These are phyloP conservation scores for Cutaneotrichosporon daszewskae DNA, from an alignment of 1,284 basidiomycete genomes.

Conservation along the genomic window DNA sequence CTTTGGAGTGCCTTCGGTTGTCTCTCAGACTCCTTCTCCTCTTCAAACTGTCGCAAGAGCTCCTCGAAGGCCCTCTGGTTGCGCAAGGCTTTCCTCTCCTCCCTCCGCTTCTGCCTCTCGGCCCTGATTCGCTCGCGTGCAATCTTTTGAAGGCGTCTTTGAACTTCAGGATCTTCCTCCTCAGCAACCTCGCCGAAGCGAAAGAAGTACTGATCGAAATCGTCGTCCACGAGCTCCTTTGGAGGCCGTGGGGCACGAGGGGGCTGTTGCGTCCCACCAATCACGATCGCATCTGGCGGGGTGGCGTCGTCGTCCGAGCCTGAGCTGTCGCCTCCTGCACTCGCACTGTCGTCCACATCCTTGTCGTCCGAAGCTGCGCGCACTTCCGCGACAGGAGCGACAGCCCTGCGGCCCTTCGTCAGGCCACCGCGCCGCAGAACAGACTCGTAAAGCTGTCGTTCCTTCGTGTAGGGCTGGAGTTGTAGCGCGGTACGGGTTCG, in stretches of 20 bases:
- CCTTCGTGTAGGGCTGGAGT: conserved; percentile 45
- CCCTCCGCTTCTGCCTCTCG: conserved; percentile 25
- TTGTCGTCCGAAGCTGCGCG: conserved; percentile 15
- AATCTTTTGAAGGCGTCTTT: conserved; percentile 26
- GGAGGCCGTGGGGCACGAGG: conserved; percentile 2
- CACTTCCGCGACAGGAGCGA: conserved; percentile 9
- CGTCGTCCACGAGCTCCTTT: conserved; percentile 24
- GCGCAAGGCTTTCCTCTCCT: conserved; percentile 20
- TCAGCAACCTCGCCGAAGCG: conserved; percentile 28
- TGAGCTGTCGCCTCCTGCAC: not conserved
- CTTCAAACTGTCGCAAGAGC: conserved; percentile 17
- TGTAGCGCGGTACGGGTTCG: conserved; percentile 45
- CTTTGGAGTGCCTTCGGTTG: conserved; percentile 6
- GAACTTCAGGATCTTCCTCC: conserved; percentile 22
- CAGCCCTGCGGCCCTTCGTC: conserved; percentile 21
- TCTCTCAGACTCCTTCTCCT: conserved; percentile 8
- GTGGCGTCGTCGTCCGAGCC: conserved; percentile 9
- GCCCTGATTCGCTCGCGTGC: conserved; percentile 23
- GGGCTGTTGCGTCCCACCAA: conserved; percentile 27
- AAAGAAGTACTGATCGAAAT: conserved; percentile 38
- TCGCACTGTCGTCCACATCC: conserved; percentile 5
- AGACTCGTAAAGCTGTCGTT: conserved; percentile 40
- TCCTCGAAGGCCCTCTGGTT: conserved; percentile 26
- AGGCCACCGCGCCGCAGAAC: conserved; percentile 37
- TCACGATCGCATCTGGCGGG: conserved; percentile 32